Percentiles rank a stretch among this genome's conserved stretches.
phyloP scores from a whole-genome alignment of 208 protist species.

The Trypanosoma scelopori region DNA sequence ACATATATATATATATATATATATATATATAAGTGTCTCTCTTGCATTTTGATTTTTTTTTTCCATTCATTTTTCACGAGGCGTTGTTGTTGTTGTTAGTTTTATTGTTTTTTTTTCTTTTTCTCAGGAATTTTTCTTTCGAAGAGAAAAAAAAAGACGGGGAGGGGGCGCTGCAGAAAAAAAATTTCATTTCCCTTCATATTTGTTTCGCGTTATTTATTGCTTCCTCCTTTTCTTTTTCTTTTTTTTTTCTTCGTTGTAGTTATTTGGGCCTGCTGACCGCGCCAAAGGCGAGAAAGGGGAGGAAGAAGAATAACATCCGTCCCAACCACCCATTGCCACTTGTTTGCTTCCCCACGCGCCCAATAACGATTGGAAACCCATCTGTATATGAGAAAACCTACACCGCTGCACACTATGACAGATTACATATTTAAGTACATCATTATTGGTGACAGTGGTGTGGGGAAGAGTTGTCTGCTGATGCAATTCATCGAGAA shows the following conservation, averaged over 20 bases:
- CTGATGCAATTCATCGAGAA: slow-evolving; percentile 96
- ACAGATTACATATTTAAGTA: slow-evolving; percentile 93
- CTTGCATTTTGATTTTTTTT: slow-evolving; percentile 1
- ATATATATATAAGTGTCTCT: no score
- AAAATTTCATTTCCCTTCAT: slow-evolving; percentile 10
- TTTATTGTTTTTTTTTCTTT: slow-evolving; percentile 19
- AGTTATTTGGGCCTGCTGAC: neutral
- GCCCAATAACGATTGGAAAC: no score
- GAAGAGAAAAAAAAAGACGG: neutral
- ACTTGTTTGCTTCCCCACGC: no score
- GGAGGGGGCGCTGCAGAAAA: neutral
- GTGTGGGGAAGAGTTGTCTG: slow-evolving; percentile 95
- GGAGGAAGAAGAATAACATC: neutral
- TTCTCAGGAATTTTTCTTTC: no score
- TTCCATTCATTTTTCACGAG: slow-evolving; percentile 2
- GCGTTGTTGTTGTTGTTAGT: no score
- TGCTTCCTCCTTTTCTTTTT: slow-evolving; percentile 6
- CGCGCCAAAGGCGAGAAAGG: neutral
- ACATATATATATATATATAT: slow-evolving; percentile 20
- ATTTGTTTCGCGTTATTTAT: neutral
- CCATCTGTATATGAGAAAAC: no score
- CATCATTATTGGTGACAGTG: slow-evolving; percentile 87
- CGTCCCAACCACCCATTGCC: no score
- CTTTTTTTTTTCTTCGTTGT: slow-evolving; percentile 19
- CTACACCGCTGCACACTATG: slow-evolving; percentile 1